Evolutionary conservation across 1,139 yeast species (phyloP).

Genomic region (Yamadazyma friedrichii): DNA sequence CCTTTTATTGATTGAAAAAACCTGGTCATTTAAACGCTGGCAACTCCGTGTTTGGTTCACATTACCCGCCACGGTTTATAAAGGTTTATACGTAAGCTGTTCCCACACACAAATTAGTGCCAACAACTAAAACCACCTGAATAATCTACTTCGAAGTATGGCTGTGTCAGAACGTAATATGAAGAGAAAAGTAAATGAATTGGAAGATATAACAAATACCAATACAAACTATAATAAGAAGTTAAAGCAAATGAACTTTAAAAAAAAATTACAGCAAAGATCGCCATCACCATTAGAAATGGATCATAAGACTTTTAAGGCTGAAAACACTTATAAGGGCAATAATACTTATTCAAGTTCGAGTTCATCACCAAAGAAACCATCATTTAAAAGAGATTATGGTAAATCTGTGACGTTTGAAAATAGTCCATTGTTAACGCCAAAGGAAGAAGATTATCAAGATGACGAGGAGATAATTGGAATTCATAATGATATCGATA

Average conservation of each 20-base stretch:
- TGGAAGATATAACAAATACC: conserved; percentile 37
- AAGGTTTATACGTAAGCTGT: too few species aligned
- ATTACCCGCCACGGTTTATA: conserved; percentile 8
- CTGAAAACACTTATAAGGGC: background rate
- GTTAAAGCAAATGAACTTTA: conserved; percentile 10
- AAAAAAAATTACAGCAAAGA: conserved; percentile 19
- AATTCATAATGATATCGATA: conserved; percentile 1
- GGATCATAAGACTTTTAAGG: background rate
- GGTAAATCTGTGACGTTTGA: conserved; percentile 17
- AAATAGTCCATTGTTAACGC: conserved; percentile 39
- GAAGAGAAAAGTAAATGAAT: conserved; percentile 33
- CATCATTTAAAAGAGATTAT: conserved; percentile 4
- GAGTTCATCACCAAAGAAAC: conserved; percentile 1
- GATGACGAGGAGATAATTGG: conserved; percentile 12
- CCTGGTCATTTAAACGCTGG: background rate
- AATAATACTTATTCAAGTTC: background rate
- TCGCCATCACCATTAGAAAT: conserved; percentile 26
- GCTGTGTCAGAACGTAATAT: conserved; percentile 18
- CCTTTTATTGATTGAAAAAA: too few species aligned
- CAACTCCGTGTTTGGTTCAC: background rate
- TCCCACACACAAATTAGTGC: too few species aligned
- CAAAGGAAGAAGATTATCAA: conserved; percentile 44
- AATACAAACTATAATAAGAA: conserved; percentile 18
- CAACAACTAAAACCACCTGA: too few species aligned
- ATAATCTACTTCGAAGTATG: conserved; percentile 8